phyloP scores from a whole-genome alignment of 1,284 basidiomycete genomes.

The Tetrapyrgos nigripes region DNA sequence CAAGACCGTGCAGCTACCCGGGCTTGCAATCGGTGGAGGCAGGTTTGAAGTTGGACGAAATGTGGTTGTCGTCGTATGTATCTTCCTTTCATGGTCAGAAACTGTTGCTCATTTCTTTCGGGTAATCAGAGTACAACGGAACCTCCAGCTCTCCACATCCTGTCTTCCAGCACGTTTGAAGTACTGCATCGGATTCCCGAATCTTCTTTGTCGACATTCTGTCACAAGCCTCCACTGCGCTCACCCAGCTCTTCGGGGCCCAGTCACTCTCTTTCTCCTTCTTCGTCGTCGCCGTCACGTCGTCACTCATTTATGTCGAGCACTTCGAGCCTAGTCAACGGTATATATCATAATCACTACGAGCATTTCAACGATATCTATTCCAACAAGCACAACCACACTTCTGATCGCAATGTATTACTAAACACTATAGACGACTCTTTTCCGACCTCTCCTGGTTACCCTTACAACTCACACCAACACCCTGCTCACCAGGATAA shows the following conservation, averaged over 20 bases:
- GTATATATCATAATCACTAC: constrained; percentile 28
- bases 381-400: constrained; percentile 33
- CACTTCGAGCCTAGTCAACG: constrained; percentile 18
- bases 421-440: constrained; percentile 31
- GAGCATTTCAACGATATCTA: constrained; percentile 26
- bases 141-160: constrained; percentile 62
- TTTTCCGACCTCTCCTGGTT: constrained; percentile 6
- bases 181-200: constrained; percentile 58
- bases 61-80: constrained; percentile 66
- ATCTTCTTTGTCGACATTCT: constrained; percentile 49
- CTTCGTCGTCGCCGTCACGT: constrained; percentile 7
- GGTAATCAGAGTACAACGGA: constrained; percentile 56
- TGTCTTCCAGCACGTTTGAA: constrained; percentile 60
- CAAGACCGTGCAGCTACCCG: constrained; percentile 51
- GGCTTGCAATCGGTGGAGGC: constrained; percentile 37
- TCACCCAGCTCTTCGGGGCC: background rate
- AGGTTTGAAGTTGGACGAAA: constrained; percentile 55
- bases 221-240: constrained; percentile 20
- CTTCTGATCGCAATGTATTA: constrained; percentile 38
- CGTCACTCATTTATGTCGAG: constrained; percentile 18
- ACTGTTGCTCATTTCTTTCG: constrained; percentile 1
- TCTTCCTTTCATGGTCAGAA: constrained; percentile 1
- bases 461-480: constrained; percentile 12
- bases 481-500: constrained; percentile 5
- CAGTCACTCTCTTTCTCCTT: background rate